Base-by-base conservation (phyloP, 805 yeast species). In the Diddensiella transvaalensis region DNA sequence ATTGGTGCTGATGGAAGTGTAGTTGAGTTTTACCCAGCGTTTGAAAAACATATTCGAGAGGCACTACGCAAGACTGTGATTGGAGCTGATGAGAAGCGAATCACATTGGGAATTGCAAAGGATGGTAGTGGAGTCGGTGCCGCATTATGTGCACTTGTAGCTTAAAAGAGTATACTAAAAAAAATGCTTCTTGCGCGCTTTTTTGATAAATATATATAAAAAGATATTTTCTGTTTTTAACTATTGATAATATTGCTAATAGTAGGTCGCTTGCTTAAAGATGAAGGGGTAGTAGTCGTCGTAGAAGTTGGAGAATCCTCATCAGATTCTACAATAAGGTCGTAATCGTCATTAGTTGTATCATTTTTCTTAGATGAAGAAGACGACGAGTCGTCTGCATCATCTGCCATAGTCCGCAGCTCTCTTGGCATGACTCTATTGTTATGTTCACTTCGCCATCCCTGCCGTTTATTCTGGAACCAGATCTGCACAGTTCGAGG, bases 71-170 rank as follows among this genome's bases (percentile, higher is more conserved):
- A 52, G 21, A 51, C 57, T 19, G 44, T 83, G 55, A 76, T 90
- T 38, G 90, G 90, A 48, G 74, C 84, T 39, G 84, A 85, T 41
- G 87, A 81, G 59, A 80, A 87, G 67, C 81, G 86, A 60, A 72
- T 88, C 40, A 84, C 81, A 58, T 71, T 91, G 52, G 81, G 81
- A 54, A 82, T 90, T 56, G 93, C 97, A 24, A 87, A 87, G 66
- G 98, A 93, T 62, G 98, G 98, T 41, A 84, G 95, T 49, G 96
- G 96, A 51, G 96, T 90, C 39, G 99, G 99, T 56, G 98, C 97
- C 40, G 98, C 98, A 1, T 73, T 91, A 52, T 87, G 96, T 71
- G 97, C 96, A 5, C 63, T 72, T 37, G 70, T 66, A n/a, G 60
- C 60, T 21, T 48, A 52, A 30, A 26, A 26, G n/a, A n/a, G n/a